Base-by-base conservation (phyloP, 1,139 yeast species). In the Blastobotrys aristatus region DNA sequence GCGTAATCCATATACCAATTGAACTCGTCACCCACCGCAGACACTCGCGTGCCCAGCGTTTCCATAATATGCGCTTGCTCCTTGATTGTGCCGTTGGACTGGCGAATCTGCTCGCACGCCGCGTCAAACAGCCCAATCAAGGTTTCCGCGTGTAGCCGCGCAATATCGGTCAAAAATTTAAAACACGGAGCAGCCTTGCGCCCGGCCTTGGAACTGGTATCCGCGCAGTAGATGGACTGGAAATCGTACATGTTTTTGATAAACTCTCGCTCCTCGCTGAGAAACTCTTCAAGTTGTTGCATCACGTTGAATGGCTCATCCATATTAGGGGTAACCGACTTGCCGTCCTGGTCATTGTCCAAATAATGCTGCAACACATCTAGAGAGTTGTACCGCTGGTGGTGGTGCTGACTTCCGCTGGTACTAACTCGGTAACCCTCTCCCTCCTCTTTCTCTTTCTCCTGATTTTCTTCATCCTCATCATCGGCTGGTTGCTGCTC, bases 201-300 rank as follows among this genome's bases (percentile, higher is more conserved):
- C 17, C 51, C 50, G 40, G 57, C 43, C 46, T 48, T 46, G 31
- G 51, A 16, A 32, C 49, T 46, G 36, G 39, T 30, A 31, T 53
- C 40, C 13, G 36, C 41, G 21, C 41, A 36, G 48, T 55, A 60
- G 14, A 56, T 49, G n/a, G 49, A 45, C 40, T 53, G 37, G 10
- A 59, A 50, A 47, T 62, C 64, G 16, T 48, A 49, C 44, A 62
- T 46, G 3, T 46, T 52, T 14, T 50, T 45, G 17, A 57, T 51
- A 42, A 53, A 62, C 31, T 36, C 30, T 34, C 49, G 50, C 44
- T 62, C 66, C 18, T 51, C 51, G 8, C 45, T 47, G 13, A 59
- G 40, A 31, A 59, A 52, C n/a, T 47, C 54, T 13, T 52, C 51
- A 31, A 57, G 33, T 8, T 44, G 34, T 10, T 36, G 39, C 33